Evolutionary conservation across 768 basidiomycete genomes (phyloP), one percentile per base, ranked within the genome.

Genomic region (Tricholoma terreum): DNA sequence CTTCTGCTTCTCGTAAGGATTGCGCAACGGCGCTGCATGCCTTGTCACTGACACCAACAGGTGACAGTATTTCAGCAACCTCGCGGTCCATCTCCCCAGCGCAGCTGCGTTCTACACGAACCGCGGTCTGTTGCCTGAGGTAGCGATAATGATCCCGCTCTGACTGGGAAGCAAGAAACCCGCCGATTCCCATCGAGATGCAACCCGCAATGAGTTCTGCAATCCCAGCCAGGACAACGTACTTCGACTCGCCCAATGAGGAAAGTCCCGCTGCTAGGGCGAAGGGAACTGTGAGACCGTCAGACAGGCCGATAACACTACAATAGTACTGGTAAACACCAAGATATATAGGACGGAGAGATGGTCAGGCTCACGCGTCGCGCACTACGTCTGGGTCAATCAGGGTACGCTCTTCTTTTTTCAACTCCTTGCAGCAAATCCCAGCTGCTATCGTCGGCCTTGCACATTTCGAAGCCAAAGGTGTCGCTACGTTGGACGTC

Each of bases 111-210:
- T 81, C 69, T n/a, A 98, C 94, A 30, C 95, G 87, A 15, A 86
- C 81, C 42, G 86, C 77, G 9, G 92, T 95, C 59, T 86, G 82
- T 36, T 82, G 79, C 27, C 79, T 83, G 30, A 89, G 83, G 73
- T 90, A 97, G 46, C 86, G 89, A 69, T 89, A 95, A 72, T 97
- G 90, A 69, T 98, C 96, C 46, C 94, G 87, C 72, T 99, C 97
- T 30, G 96, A 89, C 73, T 99, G 92, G 1, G 95, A 94, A 2
- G 94, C 94, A 50, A 99, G 87, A 81, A 96, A 98, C 17, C 96
- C 96, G 53, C 97, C 97, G 38, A 99, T 90, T 59, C 97, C 97
- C 96, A 99, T 99, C 1, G 91, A 94, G 46, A 98, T 91, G 11
- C 95, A 92, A 6, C 97, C 97, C 1, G 95, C 93, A 56, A 96